Percentiles rank a stretch among this genome's conserved stretches.
Conservation (phyloP, 352 stramenopile genomes). For the Globisporangium solare region DNA sequence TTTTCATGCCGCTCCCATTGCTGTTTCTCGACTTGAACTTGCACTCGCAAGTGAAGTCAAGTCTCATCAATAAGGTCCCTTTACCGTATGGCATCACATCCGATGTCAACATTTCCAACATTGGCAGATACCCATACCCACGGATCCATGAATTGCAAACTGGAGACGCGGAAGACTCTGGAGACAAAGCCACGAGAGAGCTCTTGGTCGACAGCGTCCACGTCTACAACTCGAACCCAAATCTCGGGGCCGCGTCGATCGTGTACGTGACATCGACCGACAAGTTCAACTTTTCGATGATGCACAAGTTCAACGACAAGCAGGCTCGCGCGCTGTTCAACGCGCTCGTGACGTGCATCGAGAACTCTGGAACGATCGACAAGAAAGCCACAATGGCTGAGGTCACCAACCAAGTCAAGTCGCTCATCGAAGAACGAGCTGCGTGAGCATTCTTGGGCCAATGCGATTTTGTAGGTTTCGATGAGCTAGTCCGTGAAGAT, state of each 20-base stretch:
- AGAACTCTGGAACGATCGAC: background rate
- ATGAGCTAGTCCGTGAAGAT: too few species aligned
- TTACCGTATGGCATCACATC: background rate
- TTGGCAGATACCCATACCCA: constrained; percentile 10
- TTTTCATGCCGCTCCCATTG: background rate
- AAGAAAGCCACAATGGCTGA: background rate
- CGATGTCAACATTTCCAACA: constrained; percentile 12
- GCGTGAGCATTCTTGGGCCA: too few species aligned
- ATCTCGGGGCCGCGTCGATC: constrained; percentile 3
- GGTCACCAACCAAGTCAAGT: background rate
- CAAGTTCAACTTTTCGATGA: constrained; percentile 12
- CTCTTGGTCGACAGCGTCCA: constrained; percentile 7
- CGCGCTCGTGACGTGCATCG: constrained; percentile 3
- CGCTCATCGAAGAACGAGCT: too few species aligned
- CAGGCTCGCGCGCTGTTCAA: background rate
- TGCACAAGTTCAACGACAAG: constrained; percentile 10
- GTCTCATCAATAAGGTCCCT: background rate
- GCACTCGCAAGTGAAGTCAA: background rate
- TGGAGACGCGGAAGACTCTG: background rate
- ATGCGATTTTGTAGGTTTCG: too few species aligned
- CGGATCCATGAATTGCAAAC: background rate
- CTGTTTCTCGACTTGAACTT: constrained; percentile 1
- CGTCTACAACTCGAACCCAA: constrained; percentile 7
- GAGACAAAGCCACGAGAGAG: background rate
- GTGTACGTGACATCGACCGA: constrained; percentile 12